Base-by-base conservation (phyloP, 768 basidiomycete species). In the Trametes meyenii region DNA sequence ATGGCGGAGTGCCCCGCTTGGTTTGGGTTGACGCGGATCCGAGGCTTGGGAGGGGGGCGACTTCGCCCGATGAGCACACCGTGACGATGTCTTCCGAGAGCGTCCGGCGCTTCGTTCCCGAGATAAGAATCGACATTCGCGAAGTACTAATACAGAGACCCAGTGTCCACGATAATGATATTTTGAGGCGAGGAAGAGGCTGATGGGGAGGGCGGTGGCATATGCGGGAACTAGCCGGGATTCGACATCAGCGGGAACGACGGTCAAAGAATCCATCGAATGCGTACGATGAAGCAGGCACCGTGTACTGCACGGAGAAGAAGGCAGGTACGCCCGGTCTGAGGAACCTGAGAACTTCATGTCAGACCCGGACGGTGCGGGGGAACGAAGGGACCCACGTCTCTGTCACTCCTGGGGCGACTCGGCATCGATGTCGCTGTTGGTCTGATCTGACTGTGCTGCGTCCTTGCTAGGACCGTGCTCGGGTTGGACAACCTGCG, bases 121-220 rank as follows among this genome's bases (percentile, higher is more conserved):
- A 23, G 17, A 33, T 35, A 33, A 55, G 45, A 44, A 26, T 45
- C 42, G 54, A n/a, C 42, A 45, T 55, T 55, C 24, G 42, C 19
- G 42, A 17, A 21, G 38, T 50, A 51, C 23, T 40, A 29, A 42
- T 52, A 53, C 42, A 60, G 36, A 13, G 43, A 40, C 51, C 51
- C 51, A 48, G 24, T 12, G 21, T 44, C 35, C 50, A n/a, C 26
- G 57, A 58, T 58, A 51, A 58, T 40, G 49, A 58, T 58, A 58
- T 33, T 43, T 58, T 57, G 45, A 56, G 49, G 49, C n/a, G 36
- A 24, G 17, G 23, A 52, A 40, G 23, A 7, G 51, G 17, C 23
- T 4, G n/a, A 46, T 17, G 40, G 13, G 36, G n/a, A 38, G 29
- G 33, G 45, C 21, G 42, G 26, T 17, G 19, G 39, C 39, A 36